Evolutionary conservation across 192 early-diverging fungal genomes (phyloP).

Genomic region (Coemansia sp.): DNA sequence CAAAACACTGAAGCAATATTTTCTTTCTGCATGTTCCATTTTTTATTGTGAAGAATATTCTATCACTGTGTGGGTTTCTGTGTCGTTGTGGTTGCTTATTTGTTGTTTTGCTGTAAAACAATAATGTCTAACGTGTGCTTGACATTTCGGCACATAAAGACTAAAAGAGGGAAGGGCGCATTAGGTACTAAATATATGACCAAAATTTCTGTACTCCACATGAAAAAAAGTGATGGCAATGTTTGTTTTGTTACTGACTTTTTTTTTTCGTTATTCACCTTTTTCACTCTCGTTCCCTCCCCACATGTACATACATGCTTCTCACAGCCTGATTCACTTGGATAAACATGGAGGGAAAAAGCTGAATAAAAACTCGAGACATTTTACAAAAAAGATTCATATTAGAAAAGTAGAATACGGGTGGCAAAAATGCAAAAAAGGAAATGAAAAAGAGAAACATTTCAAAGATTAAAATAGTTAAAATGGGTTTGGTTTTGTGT

Average conservation of each 20-base stretch:
- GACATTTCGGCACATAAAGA: not conserved
- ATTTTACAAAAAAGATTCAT: not conserved
- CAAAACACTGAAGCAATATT: conserved; percentile 1
- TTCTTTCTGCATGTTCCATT: not conserved
- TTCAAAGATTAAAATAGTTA: not conserved
- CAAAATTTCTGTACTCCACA: not conserved
- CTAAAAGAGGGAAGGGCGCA: not conserved
- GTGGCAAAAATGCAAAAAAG: not conserved
- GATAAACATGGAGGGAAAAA: not conserved
- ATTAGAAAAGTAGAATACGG: not conserved
- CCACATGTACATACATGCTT: not conserved
- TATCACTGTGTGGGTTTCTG: not conserved
- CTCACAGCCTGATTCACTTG: not conserved
- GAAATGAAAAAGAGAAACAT: not conserved
- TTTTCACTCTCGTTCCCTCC: not conserved
- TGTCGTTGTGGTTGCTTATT: not conserved
- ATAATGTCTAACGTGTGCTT: not conserved
- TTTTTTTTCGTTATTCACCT: not conserved
- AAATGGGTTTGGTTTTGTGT: not conserved
- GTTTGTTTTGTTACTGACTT: not conserved
- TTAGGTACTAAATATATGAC: not conserved
- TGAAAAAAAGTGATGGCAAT: not conserved
- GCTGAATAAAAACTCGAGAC: not conserved
- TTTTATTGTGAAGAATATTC: not conserved
- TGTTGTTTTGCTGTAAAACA: not conserved